Evolutionary conservation across 148 eudicot species (phyloP), one percentile per base, ranked within the genome.

Genomic region (Arbutus unedo): DNA sequence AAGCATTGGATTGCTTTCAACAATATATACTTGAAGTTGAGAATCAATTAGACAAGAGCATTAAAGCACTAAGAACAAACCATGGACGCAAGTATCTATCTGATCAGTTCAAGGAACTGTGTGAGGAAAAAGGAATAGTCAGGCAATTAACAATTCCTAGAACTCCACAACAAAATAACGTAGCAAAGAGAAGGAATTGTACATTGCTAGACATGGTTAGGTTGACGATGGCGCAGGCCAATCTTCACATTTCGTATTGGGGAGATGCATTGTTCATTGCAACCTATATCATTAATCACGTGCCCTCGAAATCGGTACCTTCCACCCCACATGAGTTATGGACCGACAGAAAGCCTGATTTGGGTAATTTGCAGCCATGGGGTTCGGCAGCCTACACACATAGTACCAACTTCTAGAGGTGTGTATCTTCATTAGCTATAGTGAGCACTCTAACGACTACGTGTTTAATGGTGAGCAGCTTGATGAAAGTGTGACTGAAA

Each of bases 401-500:
- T 15, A 31, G 50, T 47, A 31, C 50, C 38, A n/a, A 43, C 10
- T 48, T 23, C 15, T 10, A 50, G 45, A 38, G 23, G 67, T 21
- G 2, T 67, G 9, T 53, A 72, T 14, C 62, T 55, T 2, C 43
- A 16, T 50, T 50, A 5, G 54, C 0, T 31, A 1, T 31, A 31
- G 38, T 21, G 68, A 81, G 7, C 15, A 71, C 64, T 81, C 83
- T 6, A 81, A 72, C 25, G 62, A 76, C 14, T 53, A 68, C 31
- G 62, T 70, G 51, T 67, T 81, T 38, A 8, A 60, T 23, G 48
- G 77, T 73, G 14, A 54, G 54, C 48, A 49, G 16, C 16, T 14
- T 8, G 50, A 81, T 68, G 83, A 31, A 41, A 43, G 49, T 6
- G 51, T 81, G 11, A 50, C 64, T 50, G 38, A 81, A 9, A 74